A percentile compares a stretch with the other conserved stretches of the same genome.
phyloP scores from a whole-genome alignment of 164 flowering plant species.

The Nelumbo lutea region DNA sequence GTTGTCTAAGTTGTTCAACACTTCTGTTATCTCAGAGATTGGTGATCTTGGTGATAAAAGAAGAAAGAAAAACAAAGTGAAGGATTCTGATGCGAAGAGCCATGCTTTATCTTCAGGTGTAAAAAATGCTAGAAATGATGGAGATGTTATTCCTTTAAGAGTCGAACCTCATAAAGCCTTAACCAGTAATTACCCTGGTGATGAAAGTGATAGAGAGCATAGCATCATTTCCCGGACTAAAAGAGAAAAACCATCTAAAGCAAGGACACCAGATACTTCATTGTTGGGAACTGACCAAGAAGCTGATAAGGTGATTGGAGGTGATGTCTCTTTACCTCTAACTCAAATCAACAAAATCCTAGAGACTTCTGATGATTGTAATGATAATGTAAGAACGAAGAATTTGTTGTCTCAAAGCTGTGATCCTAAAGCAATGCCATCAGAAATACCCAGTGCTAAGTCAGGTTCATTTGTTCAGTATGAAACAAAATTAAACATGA shows the following conservation, averaged over 20 bases:
- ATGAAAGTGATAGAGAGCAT: conserved; percentile 12
- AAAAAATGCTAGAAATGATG: conserved; percentile 6
- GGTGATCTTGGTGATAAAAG: conserved; percentile 21
- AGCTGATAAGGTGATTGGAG: conserved; percentile 14
- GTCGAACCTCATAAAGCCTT: conserved; percentile 12
- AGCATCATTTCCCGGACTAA: conserved; percentile 7
- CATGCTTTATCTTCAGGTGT: conserved; percentile 6
- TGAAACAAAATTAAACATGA: too few species aligned
- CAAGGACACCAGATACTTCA: conserved; percentile 1
- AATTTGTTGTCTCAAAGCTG: too few species aligned
- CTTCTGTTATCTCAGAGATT: conserved; percentile 12
- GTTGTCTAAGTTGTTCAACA: conserved; percentile 17
- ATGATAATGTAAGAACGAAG: too few species aligned
- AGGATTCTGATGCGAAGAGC: conserved; percentile 15
- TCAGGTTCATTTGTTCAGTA: too few species aligned
- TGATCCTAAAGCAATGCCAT: too few species aligned
- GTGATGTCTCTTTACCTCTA: conserved; percentile 15
- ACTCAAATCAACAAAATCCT: conserved; percentile 10
- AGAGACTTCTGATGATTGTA: conserved; percentile 12
- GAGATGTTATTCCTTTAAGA: conserved; percentile 9
- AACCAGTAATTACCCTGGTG: conserved; percentile 6
- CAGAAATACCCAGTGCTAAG: too few species aligned
- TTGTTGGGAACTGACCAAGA: conserved; percentile 9
- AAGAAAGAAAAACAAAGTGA: conserved; percentile 29
- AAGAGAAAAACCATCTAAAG: conserved; percentile 9